Percentiles rank a stretch among this genome's conserved stretches.
These are phyloP conservation scores for Starmerella gropengiesseri DNA, from an alignment of 805 yeast genomes.

Conservation along the genomic window DNA sequence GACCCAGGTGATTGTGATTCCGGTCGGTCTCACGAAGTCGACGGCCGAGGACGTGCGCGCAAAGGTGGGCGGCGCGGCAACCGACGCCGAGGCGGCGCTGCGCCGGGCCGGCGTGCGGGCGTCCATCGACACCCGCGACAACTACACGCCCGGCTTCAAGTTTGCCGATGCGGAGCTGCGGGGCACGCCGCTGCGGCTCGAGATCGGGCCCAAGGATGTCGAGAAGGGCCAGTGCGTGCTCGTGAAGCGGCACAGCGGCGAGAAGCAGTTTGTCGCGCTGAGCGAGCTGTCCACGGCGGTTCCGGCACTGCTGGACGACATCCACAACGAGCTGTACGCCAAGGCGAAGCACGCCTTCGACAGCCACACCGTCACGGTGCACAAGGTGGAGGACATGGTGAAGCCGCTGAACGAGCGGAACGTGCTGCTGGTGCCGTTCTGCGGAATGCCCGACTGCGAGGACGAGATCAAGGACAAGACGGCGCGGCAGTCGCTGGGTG, in stretches of 20 bases:
- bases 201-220: constrained; percentile 93
- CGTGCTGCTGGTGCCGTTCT: constrained; percentile 91
- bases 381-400: constrained; percentile 84
- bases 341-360: constrained; percentile 79
- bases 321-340: constrained; percentile 63
- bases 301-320: constrained; percentile 66
- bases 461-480: constrained; percentile 89
- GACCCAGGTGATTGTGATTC: constrained; percentile 81
- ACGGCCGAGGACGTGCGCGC: constrained; percentile 66
- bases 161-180: constrained; percentile 94
- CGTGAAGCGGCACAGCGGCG: constrained; percentile 86
- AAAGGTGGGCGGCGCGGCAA: constrained; percentile 58
- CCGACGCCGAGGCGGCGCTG: constrained; percentile 54
- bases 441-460: constrained; percentile 90
- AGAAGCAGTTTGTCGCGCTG: constrained; percentile 57
- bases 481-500: constrained; percentile 65
- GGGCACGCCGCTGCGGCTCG: constrained; percentile 90
- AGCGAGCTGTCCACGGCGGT: constrained; percentile 53
- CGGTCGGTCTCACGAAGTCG: constrained; percentile 88
- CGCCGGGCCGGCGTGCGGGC: constrained; percentile 57
- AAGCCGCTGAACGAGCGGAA: constrained; percentile 86
- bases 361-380: constrained; percentile 67
- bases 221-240: constrained; percentile 68
- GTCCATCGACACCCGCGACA: constrained; percentile 78
- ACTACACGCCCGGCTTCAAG: constrained; percentile 98